Percentiles rank a stretch among this genome's conserved stretches.
These are phyloP conservation scores for Starmerella asiatica DNA, from an alignment of 805 yeast species.

Conservation along the genomic window DNA sequence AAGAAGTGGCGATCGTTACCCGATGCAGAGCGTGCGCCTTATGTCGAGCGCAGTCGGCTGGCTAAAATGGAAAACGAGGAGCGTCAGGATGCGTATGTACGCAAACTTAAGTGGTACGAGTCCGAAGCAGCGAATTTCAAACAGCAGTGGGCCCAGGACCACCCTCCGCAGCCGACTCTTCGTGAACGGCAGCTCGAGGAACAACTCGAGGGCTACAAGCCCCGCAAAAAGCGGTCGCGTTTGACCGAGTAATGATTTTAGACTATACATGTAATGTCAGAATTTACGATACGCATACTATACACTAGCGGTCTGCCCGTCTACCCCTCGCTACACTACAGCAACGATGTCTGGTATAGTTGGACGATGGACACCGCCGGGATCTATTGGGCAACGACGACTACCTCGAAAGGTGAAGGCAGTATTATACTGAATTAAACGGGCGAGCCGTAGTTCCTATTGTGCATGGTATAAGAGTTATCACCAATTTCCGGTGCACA, in stretches of 20 bases:
- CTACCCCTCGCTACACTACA: no score
- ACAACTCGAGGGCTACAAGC: slow-evolving; percentile 10
- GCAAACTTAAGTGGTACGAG: slow-evolving; percentile 26
- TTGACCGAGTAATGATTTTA: slow-evolving; percentile 8
- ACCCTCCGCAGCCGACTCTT: slow-evolving; percentile 20
- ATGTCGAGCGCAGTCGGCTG: slow-evolving; percentile 26
- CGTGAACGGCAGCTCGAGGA: slow-evolving; percentile 19
- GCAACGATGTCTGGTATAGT: no score
- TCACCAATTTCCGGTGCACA: no score
- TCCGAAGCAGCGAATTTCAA: slow-evolving; percentile 29
- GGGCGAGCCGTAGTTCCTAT: background rate
- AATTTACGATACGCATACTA: no score
- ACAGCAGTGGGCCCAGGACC: slow-evolving; percentile 29
- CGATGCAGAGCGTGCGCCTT: slow-evolving; percentile 28
- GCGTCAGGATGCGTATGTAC: slow-evolving; percentile 25
- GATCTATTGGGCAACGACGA: no score
- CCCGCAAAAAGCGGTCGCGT: slow-evolving; percentile 11
- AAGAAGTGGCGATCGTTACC: slow-evolving; percentile 32
- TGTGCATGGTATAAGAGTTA: no score
- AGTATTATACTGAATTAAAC: no score
- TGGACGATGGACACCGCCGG: no score
- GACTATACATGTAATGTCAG: background rate
- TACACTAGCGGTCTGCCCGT: no score
- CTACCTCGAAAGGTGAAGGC: no score
- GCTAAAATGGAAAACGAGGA: slow-evolving; percentile 27